Evolutionary conservation across 176 grass and related monocot genomes (phyloP), one percentile per base, ranked within the genome.

Genomic region (Carex pumila): DNA sequence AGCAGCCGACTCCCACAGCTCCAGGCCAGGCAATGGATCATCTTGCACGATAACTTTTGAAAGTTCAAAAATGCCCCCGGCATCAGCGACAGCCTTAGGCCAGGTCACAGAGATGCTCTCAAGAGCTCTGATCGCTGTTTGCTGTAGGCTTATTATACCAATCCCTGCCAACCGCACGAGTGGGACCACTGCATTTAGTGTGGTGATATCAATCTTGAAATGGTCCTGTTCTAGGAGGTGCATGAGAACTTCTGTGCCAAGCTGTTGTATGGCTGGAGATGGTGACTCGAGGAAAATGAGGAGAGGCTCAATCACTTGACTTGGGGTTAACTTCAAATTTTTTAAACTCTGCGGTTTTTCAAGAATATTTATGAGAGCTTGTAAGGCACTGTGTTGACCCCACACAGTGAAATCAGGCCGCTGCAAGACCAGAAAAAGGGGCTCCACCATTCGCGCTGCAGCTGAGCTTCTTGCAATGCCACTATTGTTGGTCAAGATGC

Each of bases 1-100:
- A 84, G 95, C 92, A 79, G 95, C 86, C 57, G 95, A 94, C 78
- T 98, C 95, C 95, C 95, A 98, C 75, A 98, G 82, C 79, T 91
- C 91, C 85, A 87, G 92, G 88, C 88, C 93, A 83, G 92, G 92
- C 65, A 91, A 89, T 81, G 95, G 95, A 45, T 95, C 95, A 67
- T 94, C 91, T 84, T 95, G 95, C 80, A 95, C 89, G 87, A 98
- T 95, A 65, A 98, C 92, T 79, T 98, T 98, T 59, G 95, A 98
- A 80, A 98, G 89, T 88, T 98, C 95, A 86, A 89, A 94, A 81
- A 98, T 95, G 64, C 95, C 95, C 84, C 92, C 92, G 73, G 95
- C 92, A 79, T 94, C 95, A 67, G 95, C 95, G 52, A 98, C 91
- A 87, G 87, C 95, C 85, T 94, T 98, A 14, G 95, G 95, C 91